Conservation (phyloP, 106 monocot genomes). For the Hemerocallis citrina region DNA sequence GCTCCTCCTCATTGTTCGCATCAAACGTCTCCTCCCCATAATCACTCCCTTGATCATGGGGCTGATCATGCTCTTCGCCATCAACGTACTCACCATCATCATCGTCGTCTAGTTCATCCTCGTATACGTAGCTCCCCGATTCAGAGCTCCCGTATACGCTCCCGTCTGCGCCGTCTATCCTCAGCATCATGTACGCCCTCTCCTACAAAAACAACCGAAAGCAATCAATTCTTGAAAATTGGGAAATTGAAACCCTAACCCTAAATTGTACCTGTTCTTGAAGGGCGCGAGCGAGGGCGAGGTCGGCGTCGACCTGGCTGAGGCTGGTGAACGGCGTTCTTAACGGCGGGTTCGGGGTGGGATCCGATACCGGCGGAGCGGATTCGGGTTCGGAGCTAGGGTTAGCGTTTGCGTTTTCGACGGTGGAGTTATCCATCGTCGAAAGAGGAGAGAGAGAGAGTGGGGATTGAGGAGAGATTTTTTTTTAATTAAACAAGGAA, state of each 20-base stretch:
- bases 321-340: conserved; percentile 75
- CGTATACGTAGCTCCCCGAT: no score
- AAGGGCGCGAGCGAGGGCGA: no score
- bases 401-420: conserved; percentile 23
- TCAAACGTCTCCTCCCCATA: conserved; percentile 76
- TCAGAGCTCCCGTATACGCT: conserved; percentile 32
- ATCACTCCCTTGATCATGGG: conserved; percentile 37
- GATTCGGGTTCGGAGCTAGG: background rate
- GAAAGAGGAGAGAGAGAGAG: no score
- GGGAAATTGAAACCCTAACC: background rate
- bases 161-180: conserved; percentile 65
- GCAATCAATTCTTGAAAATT: conserved; percentile 1
- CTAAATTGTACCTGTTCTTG: conserved; percentile 60
- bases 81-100: conserved; percentile 27
- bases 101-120: conserved; percentile 35
- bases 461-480: no score
- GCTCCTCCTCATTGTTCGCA: conserved; percentile 47
- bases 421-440: no score
- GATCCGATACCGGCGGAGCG: background rate
- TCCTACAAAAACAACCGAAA: conserved; percentile 87
- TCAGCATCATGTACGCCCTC: no score
- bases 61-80: conserved; percentile 12
- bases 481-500: no score
- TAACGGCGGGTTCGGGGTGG: conserved; percentile 5
- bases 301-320: no score